A percentile compares a stretch with the other conserved stretches of the same genome.
phyloP scores from a whole-genome alignment of 2,329 filamentous ascomycete species.

The Aspergillus nomiae region DNA sequence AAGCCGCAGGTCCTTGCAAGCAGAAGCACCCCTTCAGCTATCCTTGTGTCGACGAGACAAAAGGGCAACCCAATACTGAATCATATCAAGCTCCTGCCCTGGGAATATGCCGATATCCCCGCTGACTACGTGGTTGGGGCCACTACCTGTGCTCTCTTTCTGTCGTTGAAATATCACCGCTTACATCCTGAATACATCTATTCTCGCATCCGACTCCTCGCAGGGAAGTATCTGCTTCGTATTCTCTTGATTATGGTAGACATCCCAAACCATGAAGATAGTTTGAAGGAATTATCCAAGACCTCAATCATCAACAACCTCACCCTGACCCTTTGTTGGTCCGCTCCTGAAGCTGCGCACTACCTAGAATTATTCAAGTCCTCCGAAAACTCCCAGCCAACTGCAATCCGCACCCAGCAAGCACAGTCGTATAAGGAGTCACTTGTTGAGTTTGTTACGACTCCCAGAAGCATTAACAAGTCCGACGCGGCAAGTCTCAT shows the following conservation, averaged over 20 bases:
- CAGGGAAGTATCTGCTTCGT: conserved; percentile 82
- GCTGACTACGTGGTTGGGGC: conserved; percentile 87
- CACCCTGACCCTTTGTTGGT: conserved; percentile 92
- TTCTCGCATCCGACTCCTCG: conserved; percentile 80
- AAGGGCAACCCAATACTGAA: conserved; percentile 93
- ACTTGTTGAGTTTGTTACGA: conserved; percentile 89
- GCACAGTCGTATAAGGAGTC: conserved; percentile 81
- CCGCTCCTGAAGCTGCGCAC: conserved; percentile 85
- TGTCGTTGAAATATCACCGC: conserved; percentile 95
- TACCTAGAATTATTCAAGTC: conserved; percentile 96
- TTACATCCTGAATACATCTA: conserved; percentile 98
- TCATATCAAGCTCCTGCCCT: conserved; percentile 77
- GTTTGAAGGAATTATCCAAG: conserved; percentile 85
- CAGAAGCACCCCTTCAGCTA: conserved; percentile 68
- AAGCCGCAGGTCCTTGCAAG: conserved; percentile 81
- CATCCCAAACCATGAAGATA: conserved; percentile 90
- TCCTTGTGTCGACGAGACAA: conserved; percentile 87
- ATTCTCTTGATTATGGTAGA: conserved; percentile 90
- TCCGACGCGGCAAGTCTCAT: conserved; percentile 89
- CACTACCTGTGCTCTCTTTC: conserved; percentile 87
- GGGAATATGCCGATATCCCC: conserved; percentile 97
- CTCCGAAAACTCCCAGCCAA: conserved; percentile 81
- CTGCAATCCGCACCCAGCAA: conserved; percentile 82
- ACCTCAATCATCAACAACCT: conserved; percentile 90
- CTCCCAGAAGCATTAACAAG: conserved; percentile 88